Evolutionary conservation across 306 rosid genomes (phyloP).

Genomic region (Alnus rubra): DNA sequence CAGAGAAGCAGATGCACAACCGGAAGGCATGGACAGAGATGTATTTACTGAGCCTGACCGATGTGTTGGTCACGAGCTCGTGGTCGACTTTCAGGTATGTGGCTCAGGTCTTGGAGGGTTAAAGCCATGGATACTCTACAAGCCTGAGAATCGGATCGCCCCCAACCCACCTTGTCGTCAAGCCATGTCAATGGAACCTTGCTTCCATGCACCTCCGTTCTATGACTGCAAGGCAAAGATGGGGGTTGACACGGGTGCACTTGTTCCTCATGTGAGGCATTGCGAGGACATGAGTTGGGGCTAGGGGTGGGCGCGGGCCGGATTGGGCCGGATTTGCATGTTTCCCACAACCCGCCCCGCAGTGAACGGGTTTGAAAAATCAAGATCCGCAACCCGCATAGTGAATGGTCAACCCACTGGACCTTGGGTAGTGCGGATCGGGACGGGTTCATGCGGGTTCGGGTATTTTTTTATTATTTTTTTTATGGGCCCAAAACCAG

Average conservation of each 20-base stretch:
- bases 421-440: no score
- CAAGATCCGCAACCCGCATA: no score
- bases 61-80: constrained; percentile 61
- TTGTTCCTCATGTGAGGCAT: constrained; percentile 72
- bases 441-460: no score
- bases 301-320: no score
- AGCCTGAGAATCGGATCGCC: constrained; percentile 59
- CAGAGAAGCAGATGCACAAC: constrained; percentile 65
- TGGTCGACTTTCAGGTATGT: constrained; percentile 88
- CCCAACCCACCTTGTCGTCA: constrained; percentile 60
- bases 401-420: no score
- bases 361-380: no score
- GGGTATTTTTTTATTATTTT: no score
- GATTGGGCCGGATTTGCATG: no score
- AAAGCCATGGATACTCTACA: constrained; percentile 73
- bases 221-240: constrained; percentile 73
- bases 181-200: constrained; percentile 81
- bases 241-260: constrained; percentile 58
- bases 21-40: constrained; percentile 74
- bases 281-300: constrained; percentile 93
- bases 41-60: constrained; percentile 65
- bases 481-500: no score
- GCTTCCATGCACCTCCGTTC: constrained; percentile 80
- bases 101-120: constrained; percentile 74
- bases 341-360: no score